A percentile compares a stretch with the other conserved stretches of the same genome.
These are phyloP conservation scores for Mercurialis annua DNA, from an alignment of 345 rosid species.

Conservation along the genomic window DNA sequence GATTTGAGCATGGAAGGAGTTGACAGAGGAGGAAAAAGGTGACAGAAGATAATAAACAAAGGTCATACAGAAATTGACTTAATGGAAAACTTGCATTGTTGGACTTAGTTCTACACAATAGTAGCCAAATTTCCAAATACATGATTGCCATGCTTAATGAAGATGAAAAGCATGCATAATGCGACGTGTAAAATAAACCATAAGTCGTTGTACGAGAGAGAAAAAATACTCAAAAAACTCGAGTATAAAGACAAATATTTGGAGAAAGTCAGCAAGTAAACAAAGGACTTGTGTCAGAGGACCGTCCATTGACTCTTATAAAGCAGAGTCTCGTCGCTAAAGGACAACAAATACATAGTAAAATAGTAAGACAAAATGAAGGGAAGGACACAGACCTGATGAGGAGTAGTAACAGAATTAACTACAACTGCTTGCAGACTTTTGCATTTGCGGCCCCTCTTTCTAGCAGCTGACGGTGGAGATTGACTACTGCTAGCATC, in stretches of 20 bases:
- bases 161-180: neutral
- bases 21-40: neutral
- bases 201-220: neutral
- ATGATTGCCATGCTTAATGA: neutral
- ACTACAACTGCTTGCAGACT: conserved; percentile 7
- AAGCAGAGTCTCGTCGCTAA: neutral
- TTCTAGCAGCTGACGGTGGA: neutral
- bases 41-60: too few species aligned
- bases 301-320: too few species aligned
- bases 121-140: neutral
- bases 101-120: neutral
- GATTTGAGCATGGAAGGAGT: neutral
- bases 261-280: neutral
- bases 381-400: neutral
- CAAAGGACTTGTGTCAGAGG: too few species aligned
- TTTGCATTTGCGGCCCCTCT: conserved; percentile 3
- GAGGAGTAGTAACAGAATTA: conserved; percentile 1
- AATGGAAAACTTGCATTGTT: neutral
- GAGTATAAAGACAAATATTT: neutral
- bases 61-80: neutral
- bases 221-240: neutral
- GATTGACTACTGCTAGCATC: too few species aligned
- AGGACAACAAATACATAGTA: neutral
- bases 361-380: neutral
- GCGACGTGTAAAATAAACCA: neutral